Evolutionary conservation across 202 grass and related monocot genomes (phyloP).

Genomic region (Schoenoplectus triqueter): DNA sequence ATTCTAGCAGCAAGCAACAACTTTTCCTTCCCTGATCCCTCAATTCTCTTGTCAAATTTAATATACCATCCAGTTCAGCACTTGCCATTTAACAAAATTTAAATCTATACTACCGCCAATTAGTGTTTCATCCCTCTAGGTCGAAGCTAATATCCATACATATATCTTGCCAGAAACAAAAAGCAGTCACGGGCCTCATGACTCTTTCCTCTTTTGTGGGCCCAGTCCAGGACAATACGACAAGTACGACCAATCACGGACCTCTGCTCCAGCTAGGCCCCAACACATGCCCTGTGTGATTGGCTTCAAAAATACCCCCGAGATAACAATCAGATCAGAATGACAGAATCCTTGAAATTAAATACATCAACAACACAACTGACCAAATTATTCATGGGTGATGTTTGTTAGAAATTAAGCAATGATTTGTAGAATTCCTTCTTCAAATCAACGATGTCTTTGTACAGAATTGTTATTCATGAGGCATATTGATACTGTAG

Average conservation of each 20-base stretch:
- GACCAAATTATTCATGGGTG: too few species aligned
- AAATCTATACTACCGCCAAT: background rate
- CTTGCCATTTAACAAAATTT: background rate
- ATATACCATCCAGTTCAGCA: background rate
- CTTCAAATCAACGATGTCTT: too few species aligned
- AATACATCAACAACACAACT: too few species aligned
- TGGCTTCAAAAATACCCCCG: background rate
- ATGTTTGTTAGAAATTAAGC: too few species aligned
- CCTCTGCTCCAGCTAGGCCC: conserved; percentile 11
- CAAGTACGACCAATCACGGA: conserved; percentile 17
- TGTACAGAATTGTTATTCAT: too few species aligned
- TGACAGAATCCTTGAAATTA: background rate
- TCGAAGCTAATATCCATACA: background rate
- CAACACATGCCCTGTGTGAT: background rate
- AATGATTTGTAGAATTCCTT: too few species aligned
- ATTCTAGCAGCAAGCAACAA: background rate
- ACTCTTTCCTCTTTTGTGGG: background rate
- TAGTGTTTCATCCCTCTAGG: background rate
- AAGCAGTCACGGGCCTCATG: conserved; percentile 24
- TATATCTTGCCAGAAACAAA: conserved; percentile 25
- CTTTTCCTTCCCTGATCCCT: background rate
- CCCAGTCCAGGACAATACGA: conserved; percentile 28
- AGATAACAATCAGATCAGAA: background rate
- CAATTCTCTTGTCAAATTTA: background rate
- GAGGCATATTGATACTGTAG: too few species aligned